Base-by-base conservation (phyloP, 2,329 filamentous ascomycete genomes). In the Hirsutella rhossiliensis region DNA sequence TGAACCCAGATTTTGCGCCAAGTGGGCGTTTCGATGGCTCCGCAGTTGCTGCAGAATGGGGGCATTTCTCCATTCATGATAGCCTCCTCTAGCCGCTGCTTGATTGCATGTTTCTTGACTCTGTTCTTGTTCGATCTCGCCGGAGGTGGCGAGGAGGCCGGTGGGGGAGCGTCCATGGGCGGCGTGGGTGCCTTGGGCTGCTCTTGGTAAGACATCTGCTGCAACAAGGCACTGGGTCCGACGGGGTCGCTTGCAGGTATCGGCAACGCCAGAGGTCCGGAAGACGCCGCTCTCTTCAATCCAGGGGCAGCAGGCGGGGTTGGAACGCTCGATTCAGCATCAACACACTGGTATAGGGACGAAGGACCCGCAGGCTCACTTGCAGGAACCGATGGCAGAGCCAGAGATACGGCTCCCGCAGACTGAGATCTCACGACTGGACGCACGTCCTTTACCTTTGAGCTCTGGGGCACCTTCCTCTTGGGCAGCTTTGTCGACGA, bases 1-100 rank as follows among this genome's bases (percentile, higher is more conserved):
- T 87, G 87, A n/a, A 80, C 80, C 73, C 84, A 96, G 12, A 92
- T 87, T 56, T 90, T 92, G 47, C 92, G 81, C 92, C 92, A 98
- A 0, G 90, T 96, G 0, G 90, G 87, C 1, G 92, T 98, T 55
- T 97, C 86, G 45, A 98, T 94, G 7, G 88, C 85, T 6, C 92
- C 92, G 55, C 92, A 98, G 55, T 97, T 95, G 50, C 78, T 78
- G 61, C 92, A 98, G 56, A 82, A 97, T 1, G 84, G 82, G 0
- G 92, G 92, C 71, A 89, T 83, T 51, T 88, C 77, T 5, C 92
- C 92, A 44, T 79, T 78, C n/a, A 73, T 73, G 43, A 97, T 80
- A 0, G 78, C 79, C 34, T 68, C 66, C 50, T 81, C 73, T 2
- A 82, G 57, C 37, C 72, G 72, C 48, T 79, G 72, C 54, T 71